phyloP scores from a whole-genome alignment of 2,329 filamentous ascomycete genomes.

The Sporothrix curviconia region DNA sequence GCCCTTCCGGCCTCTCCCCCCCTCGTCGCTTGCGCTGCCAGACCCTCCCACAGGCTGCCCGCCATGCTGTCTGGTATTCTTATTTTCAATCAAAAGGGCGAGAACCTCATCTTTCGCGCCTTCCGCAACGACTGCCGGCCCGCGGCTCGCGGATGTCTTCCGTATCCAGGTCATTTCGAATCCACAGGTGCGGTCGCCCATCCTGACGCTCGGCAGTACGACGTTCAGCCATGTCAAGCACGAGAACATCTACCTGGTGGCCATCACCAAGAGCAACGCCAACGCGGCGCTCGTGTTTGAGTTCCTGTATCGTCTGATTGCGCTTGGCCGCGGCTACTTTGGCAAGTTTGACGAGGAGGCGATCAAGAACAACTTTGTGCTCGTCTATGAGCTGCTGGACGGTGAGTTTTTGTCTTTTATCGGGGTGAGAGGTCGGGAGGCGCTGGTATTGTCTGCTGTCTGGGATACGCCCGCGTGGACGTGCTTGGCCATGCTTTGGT shows the following conservation, averaged over 20 bases:
- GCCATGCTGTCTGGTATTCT: constrained; percentile 92
- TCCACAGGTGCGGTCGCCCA: constrained; percentile 92
- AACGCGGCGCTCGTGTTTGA: constrained; percentile 98
- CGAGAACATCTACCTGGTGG: constrained; percentile 97
- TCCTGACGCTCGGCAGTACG: constrained; percentile 92
- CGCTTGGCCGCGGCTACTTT: constrained; percentile 91
- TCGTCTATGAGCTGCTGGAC: constrained; percentile 95
- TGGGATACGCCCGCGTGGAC: too few relatives aligned
- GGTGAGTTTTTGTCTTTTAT: constrained; percentile 44
- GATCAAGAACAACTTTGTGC: constrained; percentile 99
- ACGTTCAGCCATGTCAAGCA: constrained; percentile 99
- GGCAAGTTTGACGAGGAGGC: constrained; percentile 99
- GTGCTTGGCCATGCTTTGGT: too few relatives aligned
- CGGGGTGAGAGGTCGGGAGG: too few relatives aligned
- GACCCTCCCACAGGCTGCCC: not conserved
- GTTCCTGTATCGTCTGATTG: constrained; percentile 88
- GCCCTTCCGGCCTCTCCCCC: constrained; percentile 1
- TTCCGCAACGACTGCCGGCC: constrained; percentile 98
- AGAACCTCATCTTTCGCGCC: constrained; percentile 98
- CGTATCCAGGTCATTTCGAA: constrained; percentile 99
- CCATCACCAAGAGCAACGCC: constrained; percentile 97
- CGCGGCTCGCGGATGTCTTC: constrained; percentile 95
- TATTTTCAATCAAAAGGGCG: constrained; percentile 98
- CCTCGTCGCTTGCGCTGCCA: not conserved
- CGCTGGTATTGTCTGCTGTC: too few relatives aligned